Base-by-base conservation (phyloP, 306 rosid genomes). In the Sesbania bispinosa region DNA sequence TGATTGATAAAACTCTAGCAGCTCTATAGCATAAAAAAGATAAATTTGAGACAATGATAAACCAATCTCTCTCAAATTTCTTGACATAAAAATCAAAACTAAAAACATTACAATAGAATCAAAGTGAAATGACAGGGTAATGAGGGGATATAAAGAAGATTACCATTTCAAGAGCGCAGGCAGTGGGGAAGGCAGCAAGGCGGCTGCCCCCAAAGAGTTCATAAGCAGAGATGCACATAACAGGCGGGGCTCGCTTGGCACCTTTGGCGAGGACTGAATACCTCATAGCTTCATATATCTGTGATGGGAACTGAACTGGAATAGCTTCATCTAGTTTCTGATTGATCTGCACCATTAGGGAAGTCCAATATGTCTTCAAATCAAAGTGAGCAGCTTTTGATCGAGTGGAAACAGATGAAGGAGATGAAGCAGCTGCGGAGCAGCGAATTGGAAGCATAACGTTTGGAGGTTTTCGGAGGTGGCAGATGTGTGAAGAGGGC, bases 81-180 rank as follows among this genome's bases (percentile, higher is more conserved):
- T 64, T n/a, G 7, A 16, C 5, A n/a, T 4, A 36, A 60, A 15
- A 35, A 19, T 6, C 7, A 5, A 13, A 55, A 10, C 33, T 16
- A 14, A 30, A 27, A 16, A 4, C 19, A 20, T 32, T 26, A 26
- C 36, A 46, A 16, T 8, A 30, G 9, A 57, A 51, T 23, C 2
- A 60, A 65, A 24, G 3, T 1, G 21, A 48, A 23, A 20, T 42
- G 7, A 52, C 32, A 38, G 29, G 4, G 8, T 7, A n/a, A n/a
- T n/a, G n/a, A n/a, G n/a, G n/a, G n/a, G n/a, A 30, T 7, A 67
- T 32, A 71, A 39, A 64, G 55, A 62, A 51, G 24, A 35, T 15
- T 78, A 93, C 96, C 99, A 94, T 94, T 86, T 94, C 97, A 23
- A 94, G 96, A 47, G 99, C 97, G 53, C 97, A 91, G 26, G 97